Evolutionary conservation across 352 stramenopile genomes (phyloP).

Genomic region (Globisporangium cederbergense): DNA sequence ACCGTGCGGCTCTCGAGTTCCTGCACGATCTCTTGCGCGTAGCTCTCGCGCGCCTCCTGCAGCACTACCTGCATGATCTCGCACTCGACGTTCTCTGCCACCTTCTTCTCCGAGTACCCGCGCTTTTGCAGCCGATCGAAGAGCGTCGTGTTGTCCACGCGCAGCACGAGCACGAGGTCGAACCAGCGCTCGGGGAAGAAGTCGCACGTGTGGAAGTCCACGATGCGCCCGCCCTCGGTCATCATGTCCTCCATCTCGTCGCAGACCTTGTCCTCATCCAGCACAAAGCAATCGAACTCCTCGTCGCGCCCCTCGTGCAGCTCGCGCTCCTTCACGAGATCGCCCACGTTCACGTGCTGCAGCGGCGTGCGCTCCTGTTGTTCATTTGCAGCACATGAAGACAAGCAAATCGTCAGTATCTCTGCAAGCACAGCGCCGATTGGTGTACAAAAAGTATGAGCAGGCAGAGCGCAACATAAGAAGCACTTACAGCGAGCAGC

Average conservation of each 20-base stretch:
- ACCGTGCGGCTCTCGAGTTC: conserved; percentile 93
- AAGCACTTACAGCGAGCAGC: conserved; percentile 73
- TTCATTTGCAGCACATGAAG: conserved; percentile 7
- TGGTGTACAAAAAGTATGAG: background rate
- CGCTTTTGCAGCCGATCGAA: conserved; percentile 84
- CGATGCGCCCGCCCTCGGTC: conserved; percentile 85
- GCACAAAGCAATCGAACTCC: conserved; percentile 94
- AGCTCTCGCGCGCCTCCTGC: conserved; percentile 94
- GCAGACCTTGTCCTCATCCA: conserved; percentile 97
- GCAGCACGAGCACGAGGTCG: conserved; percentile 91
- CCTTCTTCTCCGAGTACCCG: conserved; percentile 95
- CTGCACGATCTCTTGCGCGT: conserved; percentile 94
- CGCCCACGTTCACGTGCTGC: conserved; percentile 93
- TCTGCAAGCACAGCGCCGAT: conserved; percentile 1
- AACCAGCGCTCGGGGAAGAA: conserved; percentile 98
- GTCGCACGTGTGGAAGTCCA: conserved; percentile 98
- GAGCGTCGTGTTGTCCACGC: conserved; percentile 91
- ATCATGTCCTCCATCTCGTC: conserved; percentile 94
- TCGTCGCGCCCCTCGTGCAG: conserved; percentile 89
- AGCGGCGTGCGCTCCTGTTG: conserved; percentile 77
- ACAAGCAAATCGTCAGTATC: conserved; percentile 15
- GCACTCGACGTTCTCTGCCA: conserved; percentile 95
- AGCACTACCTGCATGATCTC: conserved; percentile 99
- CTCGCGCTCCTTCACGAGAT: conserved; percentile 86
- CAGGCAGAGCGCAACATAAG: background rate